These are phyloP conservation scores for Misopates orontium DNA, from an alignment of 257 asterid species.

Conservation along the genomic window DNA sequence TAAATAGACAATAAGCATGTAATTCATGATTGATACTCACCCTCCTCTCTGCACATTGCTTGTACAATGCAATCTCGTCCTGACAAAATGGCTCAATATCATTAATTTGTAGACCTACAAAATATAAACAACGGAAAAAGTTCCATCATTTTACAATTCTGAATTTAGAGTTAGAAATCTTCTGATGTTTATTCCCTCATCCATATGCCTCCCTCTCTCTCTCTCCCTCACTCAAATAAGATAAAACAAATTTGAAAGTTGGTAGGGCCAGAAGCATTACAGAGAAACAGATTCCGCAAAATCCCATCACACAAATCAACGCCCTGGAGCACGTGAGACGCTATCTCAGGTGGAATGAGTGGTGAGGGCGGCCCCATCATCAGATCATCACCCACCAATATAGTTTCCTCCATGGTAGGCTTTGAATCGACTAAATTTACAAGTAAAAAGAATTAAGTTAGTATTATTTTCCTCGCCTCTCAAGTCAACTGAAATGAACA, in stretches of 20 bases:
- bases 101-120: constrained; percentile 71
- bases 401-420: constrained; percentile 92
- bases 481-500: neutral
- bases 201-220: no score
- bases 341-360: constrained; percentile 88
- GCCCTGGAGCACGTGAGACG: constrained; percentile 92
- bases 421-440: constrained; percentile 68
- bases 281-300: constrained; percentile 80
- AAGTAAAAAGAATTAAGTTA: constrained; percentile 15
- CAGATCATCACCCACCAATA: constrained; percentile 96
- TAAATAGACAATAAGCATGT: constrained; percentile 4
- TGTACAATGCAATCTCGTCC: constrained; percentile 52
- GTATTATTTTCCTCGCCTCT: neutral
- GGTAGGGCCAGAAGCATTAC: constrained; percentile 39
- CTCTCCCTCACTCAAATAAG: neutral
- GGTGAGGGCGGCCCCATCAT: constrained; percentile 98
- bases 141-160: neutral
- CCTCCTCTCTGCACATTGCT: constrained; percentile 57
- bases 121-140: neutral
- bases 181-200: no score
- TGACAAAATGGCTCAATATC: constrained; percentile 85
- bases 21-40: constrained; percentile 32
- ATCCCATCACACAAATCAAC: constrained; percentile 88
- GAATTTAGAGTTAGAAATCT: neutral
- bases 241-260: neutral